These are phyloP conservation scores for Lentinula lateritia DNA, from an alignment of 768 basidiomycete genomes.

Conservation along the genomic window DNA sequence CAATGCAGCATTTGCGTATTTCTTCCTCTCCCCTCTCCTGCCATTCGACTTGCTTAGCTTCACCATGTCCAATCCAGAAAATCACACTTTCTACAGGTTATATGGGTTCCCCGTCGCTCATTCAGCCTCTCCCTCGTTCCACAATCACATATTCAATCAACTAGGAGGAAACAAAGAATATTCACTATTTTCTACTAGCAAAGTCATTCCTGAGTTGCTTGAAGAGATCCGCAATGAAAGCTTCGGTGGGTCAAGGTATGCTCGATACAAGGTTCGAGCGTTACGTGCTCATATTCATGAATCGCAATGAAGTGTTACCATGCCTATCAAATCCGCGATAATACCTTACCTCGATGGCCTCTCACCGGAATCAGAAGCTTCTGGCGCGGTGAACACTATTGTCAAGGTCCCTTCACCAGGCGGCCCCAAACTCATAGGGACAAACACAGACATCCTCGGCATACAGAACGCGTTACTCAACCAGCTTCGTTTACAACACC, in stretches of 20 bases:
- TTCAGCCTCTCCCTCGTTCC: conserved; percentile 25
- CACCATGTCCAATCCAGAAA: not conserved
- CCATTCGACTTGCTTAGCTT: not conserved
- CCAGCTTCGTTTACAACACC: conserved; percentile 20
- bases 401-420: conserved; percentile 23
- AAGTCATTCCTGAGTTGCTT: conserved; percentile 24
- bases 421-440: conserved; percentile 25
- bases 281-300: not conserved
- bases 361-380: conserved; percentile 23
- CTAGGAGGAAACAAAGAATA: conserved; percentile 21
- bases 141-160: conserved; percentile 23
- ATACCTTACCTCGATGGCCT: conserved; percentile 26
- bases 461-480: conserved; percentile 26
- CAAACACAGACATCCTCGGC: conserved; percentile 32
- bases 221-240: conserved; percentile 16
- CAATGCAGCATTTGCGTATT: not conserved
- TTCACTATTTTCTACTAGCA: conserved; percentile 25
- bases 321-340: conserved; percentile 29
- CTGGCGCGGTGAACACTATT: conserved; percentile 29
- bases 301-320: conserved; percentile 22
- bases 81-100: conserved; percentile 10
- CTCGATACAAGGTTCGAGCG: not conserved
- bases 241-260: conserved; percentile 29
- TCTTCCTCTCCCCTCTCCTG: not conserved
- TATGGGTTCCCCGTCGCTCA: conserved; percentile 31